These are phyloP conservation scores for Adansonia madagascariensis DNA, from an alignment of 441 rosid genomes.

Conservation along the genomic window DNA sequence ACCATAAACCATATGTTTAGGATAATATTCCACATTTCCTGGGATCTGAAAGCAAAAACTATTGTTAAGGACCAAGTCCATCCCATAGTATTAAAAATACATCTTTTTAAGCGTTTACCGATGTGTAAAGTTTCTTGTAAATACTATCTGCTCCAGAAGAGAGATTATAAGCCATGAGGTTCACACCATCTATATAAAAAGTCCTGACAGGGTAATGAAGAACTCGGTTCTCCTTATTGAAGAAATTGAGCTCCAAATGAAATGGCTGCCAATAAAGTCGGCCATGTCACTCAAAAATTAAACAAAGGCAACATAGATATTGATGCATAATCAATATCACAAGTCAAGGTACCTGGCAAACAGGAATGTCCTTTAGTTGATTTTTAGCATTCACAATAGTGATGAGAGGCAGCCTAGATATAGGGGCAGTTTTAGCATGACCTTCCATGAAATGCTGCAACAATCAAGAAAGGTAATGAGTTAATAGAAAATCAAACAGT, in stretches of 20 bases:
- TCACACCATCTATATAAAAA: slow-evolving; percentile 83
- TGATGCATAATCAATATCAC: slow-evolving; percentile 24
- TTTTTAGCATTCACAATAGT: slow-evolving; percentile 75
- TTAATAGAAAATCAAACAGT: slow-evolving; percentile 24
- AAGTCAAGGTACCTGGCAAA: slow-evolving; percentile 72
- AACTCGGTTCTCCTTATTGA: slow-evolving; percentile 87
- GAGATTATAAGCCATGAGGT: slow-evolving; percentile 92
- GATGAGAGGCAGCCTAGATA: slow-evolving; percentile 89
- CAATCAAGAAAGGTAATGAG: slow-evolving; percentile 32
- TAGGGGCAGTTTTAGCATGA: slow-evolving; percentile 93
- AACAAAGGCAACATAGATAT: slow-evolving; percentile 27
- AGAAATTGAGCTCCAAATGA: slow-evolving; percentile 98
- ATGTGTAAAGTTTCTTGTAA: slow-evolving; percentile 88
- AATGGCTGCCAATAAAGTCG: slow-evolving; percentile 74
- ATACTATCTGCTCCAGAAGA: slow-evolving; percentile 80
- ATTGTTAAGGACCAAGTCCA: slow-evolving; percentile 22
- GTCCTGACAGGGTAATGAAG: slow-evolving; percentile 98
- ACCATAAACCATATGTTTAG: slow-evolving; percentile 76
- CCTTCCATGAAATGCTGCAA: slow-evolving; percentile 99
- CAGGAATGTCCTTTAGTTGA: slow-evolving; percentile 84
- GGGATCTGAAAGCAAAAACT: slow-evolving; percentile 70
- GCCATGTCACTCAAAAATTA: slow-evolving; percentile 18
- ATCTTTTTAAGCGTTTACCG: slow-evolving; percentile 53
- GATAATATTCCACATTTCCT: slow-evolving; percentile 78
- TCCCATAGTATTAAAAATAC: slow-evolving; percentile 13